phyloP scores from a whole-genome alignment of 2,329 filamentous ascomycete species.

The Alternaria arbusti region DNA sequence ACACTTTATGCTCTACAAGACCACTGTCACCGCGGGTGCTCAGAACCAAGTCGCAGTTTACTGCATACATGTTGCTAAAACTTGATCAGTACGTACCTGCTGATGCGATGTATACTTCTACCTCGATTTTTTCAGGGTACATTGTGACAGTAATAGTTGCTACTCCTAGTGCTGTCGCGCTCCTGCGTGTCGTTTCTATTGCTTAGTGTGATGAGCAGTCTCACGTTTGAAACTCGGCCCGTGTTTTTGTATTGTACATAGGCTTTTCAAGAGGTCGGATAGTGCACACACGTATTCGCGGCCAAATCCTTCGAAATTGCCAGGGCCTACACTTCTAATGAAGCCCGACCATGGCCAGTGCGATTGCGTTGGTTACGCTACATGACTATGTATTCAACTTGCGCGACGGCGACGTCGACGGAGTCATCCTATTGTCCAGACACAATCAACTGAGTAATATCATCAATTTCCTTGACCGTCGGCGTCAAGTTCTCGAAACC shows the following conservation, averaged over 20 bases:
- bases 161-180: no score
- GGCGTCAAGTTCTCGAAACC: conserved; percentile 85
- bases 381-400: background rate
- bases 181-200: no score
- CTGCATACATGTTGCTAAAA: background rate
- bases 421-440: background rate
- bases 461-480: conserved; percentile 74
- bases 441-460: conserved; percentile 64
- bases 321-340: background rate
- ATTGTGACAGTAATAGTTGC: no score
- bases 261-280: background rate
- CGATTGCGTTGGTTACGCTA: background rate
- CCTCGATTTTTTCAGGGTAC: no score
- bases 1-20: background rate
- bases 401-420: background rate
- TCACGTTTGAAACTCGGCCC: no score
- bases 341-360: background rate
- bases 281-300: background rate
- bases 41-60: background rate
- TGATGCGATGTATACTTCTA: background rate
- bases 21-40: background rate
- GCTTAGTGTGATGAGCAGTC: no score
- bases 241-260: no score
- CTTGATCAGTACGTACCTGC: background rate
- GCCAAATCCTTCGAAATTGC: no score